Conservation (phyloP, 768 basidiomycete genomes). For the Agrocybe chaxingu region DNA sequence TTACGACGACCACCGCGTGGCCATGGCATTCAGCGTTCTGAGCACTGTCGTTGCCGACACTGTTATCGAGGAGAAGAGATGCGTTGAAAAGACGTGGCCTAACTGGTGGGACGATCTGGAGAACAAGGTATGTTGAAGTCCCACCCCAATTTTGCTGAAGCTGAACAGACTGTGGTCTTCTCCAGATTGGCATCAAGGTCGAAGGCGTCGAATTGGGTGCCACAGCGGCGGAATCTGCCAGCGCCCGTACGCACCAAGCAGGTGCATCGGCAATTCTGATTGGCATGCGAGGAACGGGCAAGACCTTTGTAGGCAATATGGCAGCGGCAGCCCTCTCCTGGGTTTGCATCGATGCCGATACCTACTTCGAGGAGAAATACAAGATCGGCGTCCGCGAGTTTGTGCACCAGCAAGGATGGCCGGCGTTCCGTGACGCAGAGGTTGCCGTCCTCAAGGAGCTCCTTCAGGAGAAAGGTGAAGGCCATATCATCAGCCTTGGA, state of each 20-base stretch:
- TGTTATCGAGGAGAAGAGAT: constrained; percentile 90
- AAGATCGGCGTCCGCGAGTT: constrained; percentile 65
- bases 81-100: constrained; percentile 99
- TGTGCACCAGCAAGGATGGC: constrained; percentile 84
- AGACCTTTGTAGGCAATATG: constrained; percentile 81
- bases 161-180: neutral
- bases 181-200: constrained; percentile 83
- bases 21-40: constrained; percentile 96
- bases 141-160: neutral
- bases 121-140: constrained; percentile 65
- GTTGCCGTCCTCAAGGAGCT: constrained; percentile 65
- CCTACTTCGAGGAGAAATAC: constrained; percentile 64
- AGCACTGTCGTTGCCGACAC: constrained; percentile 71
- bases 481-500: constrained; percentile 84
- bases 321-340: constrained; percentile 73
- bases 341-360: constrained; percentile 80
- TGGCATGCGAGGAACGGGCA: constrained; percentile 97
- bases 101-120: constrained; percentile 99
- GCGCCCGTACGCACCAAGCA: constrained; percentile 27
- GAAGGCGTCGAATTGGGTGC: constrained; percentile 76
- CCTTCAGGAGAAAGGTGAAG: constrained; percentile 49
- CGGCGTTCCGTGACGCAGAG: constrained; percentile 84
- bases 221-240: constrained; percentile 37
- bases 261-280: constrained; percentile 71
- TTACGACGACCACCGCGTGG: constrained; percentile 98